Base-by-base conservation (phyloP, 306 rosid genomes). In the Gleditsia sinensis region DNA sequence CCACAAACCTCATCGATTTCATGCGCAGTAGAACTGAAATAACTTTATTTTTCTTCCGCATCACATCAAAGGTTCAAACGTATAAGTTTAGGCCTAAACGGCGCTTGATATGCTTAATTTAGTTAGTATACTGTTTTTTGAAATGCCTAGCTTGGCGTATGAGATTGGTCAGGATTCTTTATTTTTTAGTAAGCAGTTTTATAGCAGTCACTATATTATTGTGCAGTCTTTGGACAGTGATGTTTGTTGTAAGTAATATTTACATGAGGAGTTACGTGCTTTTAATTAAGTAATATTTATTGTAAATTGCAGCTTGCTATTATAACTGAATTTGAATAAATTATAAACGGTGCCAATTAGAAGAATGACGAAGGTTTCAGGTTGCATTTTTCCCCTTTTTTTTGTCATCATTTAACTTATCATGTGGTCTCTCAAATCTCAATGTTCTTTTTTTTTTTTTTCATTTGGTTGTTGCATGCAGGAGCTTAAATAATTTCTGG, bases 401-500 rank as follows among this genome's bases (percentile, higher is more conserved):
- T 36, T 51, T 21, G 12, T 50, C 54, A 69, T 74, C 72, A 71
- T 73, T 74, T 72, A 50, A 32, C 55, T 75, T 43, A 27, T 72
- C 32, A 23, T 53, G 72, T 17, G 21, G 46, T 65, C 34, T 63
- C 74, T 70, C n/a, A n/a, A n/a, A n/a, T n/a, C n/a, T n/a, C 53
- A 54, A 67, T 69, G 58, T 3, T 55, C 46, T n/a, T n/a, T n/a
- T n/a, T n/a, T 59, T 76, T 74, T 40, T 67, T 56, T 84, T 25
- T 73, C 49, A 59, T 77, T 62, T 85, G 64, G 21, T 75, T 85
- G 70, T 77, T 71, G 45, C 76, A 16, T 84, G 63, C 84, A 90
- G 97, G 93, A 86, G 68, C 84, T 81, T 83, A 90, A 93, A 78
- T 76, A 88, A 39, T 80, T 80, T 37, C 87, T 93, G 69, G 78